Percentiles rank a stretch among this genome's conserved stretches.
phyloP scores from a whole-genome alignment of 2,329 filamentous ascomycete genomes.

The Aspergillus sojae region DNA sequence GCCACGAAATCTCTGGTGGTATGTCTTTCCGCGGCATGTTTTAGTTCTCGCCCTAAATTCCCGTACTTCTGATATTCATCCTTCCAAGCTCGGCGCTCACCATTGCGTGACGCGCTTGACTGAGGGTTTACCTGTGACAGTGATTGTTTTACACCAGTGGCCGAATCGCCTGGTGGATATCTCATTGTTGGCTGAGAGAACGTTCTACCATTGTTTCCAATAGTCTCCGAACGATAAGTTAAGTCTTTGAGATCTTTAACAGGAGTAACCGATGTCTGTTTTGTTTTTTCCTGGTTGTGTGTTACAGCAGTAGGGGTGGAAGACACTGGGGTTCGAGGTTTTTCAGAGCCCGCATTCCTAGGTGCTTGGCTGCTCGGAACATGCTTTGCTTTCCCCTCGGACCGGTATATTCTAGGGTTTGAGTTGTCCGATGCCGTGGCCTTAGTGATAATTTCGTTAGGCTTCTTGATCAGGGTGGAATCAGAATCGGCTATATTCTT shows the following conservation, averaged over 20 bases:
- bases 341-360: conserved; percentile 34
- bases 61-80: conserved; percentile 47
- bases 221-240: conserved; percentile 43
- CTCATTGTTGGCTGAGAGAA: conserved; percentile 37
- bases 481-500: conserved; percentile 29
- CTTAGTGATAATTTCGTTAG: conserved; percentile 16
- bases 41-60: conserved; percentile 48
- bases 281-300: conserved; percentile 27
- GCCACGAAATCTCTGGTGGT: conserved; percentile 34
- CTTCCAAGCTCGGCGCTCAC: conserved; percentile 46
- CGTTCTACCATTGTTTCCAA: conserved; percentile 44
- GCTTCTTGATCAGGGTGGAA: conserved; percentile 20
- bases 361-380: conserved; percentile 28
- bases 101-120: conserved; percentile 28
- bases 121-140: conserved; percentile 30
- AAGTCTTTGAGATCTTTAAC: conserved; percentile 45
- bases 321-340: conserved; percentile 39
- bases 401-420: conserved; percentile 20
- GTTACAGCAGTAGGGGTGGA: conserved; percentile 37
- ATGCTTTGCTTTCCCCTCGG: conserved; percentile 21
- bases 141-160: conserved; percentile 29
- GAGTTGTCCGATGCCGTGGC: conserved; percentile 17
- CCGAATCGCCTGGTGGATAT: conserved; percentile 28
- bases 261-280: conserved; percentile 41
- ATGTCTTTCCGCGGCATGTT: conserved; percentile 47